Conservation (phyloP, 2,329 filamentous ascomycete species). For the Fusarium subtropicale region DNA sequence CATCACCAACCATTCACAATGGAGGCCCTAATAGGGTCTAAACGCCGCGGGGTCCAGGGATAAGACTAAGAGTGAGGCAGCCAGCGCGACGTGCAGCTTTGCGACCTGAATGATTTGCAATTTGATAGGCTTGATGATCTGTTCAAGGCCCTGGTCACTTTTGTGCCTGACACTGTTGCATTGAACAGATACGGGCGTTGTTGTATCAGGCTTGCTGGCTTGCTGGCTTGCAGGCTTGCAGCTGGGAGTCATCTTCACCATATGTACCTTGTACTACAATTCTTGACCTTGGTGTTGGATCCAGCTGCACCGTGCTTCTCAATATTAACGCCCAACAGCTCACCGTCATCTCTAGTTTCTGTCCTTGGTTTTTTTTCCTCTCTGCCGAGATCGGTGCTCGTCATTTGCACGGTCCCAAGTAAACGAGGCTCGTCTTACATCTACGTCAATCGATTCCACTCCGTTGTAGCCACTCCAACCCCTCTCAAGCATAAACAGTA, state of each 20-base stretch:
- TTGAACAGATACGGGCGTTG: constrained; percentile 16
- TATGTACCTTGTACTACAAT: neutral
- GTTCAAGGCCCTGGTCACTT: constrained; percentile 5
- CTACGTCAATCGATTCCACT: constrained; percentile 12
- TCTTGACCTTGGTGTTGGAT: neutral
- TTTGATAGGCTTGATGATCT: constrained; percentile 13
- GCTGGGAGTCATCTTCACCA: constrained; percentile 3
- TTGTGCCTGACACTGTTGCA: constrained; percentile 17
- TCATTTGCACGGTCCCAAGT: constrained; percentile 20
- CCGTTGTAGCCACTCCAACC: constrained; percentile 35
- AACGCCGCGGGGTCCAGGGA: constrained; percentile 30
- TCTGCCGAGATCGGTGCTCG: neutral
- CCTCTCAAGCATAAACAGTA: constrained; percentile 18
- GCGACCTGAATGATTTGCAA: neutral
- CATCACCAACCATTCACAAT: constrained; percentile 29
- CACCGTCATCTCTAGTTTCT: constrained; percentile 23
- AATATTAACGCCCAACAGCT: constrained; percentile 32
- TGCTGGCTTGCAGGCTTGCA: neutral
- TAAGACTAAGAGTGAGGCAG: constrained; percentile 21
- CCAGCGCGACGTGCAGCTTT: constrained; percentile 19
- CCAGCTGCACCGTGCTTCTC: constrained; percentile 5
- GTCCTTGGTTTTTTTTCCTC: constrained; percentile 13
- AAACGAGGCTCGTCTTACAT: constrained; percentile 11
- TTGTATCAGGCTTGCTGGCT: constrained; percentile 5
- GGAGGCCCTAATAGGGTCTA: constrained; percentile 7